Evolutionary conservation across 257 asterid genomes (phyloP), one percentile per base, ranked within the genome.

Genomic region (Solanum pennellii): DNA sequence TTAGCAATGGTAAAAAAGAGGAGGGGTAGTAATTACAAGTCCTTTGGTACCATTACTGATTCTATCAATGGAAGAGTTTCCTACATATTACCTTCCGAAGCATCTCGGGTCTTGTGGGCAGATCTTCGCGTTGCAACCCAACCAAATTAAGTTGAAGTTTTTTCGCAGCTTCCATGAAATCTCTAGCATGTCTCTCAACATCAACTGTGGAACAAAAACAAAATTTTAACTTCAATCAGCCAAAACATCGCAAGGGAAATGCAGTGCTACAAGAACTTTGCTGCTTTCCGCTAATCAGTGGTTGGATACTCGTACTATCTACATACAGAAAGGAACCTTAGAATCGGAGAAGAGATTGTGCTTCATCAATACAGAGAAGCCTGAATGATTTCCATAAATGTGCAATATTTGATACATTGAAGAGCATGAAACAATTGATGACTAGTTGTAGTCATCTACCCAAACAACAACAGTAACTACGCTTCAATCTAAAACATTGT

Each of bases 141-240:
- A 94, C 93, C 44, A 97, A 94, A 88, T 93, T 90, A 83, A 95
- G 95, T 89, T 97, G 99, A 88, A 97, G 98, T 89, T 91, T 97
- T 88, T 94, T 94, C 10, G 98, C 98, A 20, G 98, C 98, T 88
- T 94, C 99, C 99, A 95, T 97, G 89, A 97, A 97, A 89, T 97
- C 98, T 92, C 97, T 91, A 39, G 97, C 98, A 86, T 97, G 98
- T 85, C 98, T 95, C 91, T 95, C 99, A 83, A 97, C 99, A 92
- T 97, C 99, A 91, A 95, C 99, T 97, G 88, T 45, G 83, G 85
- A 90, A 66, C 82, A 84, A 41, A 18, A 4, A 45, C 45, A 25
- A 76, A 72, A 69, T 33, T 3, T 41, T 49, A 83, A 41, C 86
- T 59, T 41, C 82, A 82, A 82, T 65, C 39, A 59, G 33, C 45